Base-by-base conservation (phyloP, 2,329 filamentous ascomycete genomes). In the Byssothecium circinans region DNA sequence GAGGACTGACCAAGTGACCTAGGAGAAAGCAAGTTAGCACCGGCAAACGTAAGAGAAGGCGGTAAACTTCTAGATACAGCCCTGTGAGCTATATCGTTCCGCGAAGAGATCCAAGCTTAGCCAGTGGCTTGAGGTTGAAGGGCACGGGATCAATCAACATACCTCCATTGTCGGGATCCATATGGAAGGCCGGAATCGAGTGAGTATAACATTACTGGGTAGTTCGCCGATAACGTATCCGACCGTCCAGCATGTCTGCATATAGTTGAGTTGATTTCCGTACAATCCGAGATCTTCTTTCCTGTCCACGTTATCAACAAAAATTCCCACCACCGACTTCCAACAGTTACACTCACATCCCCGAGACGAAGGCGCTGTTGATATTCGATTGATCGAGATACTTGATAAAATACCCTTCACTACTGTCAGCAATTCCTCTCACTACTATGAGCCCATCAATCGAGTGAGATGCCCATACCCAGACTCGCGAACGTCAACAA, bases 171-270 rank as follows among this genome's bases (percentile, higher is more conserved):
- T 61, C 1, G 77, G 78, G 41, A 80, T 75, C 75, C 75, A 79
- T 41, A 74, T 71, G 12, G 70, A 68, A 2, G 77, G 76, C 8
- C 72, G 70, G 12, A 80, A 58, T 8, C 73, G 70, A 1, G 77
- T 81, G 4, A 82, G 64, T 6, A 81, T 66, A 8, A 82, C 69
- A 47, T 81, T 80, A 37, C 71, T 76, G 1, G 77, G 77, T 11
- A 80, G 72, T 45, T 79, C 69, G 2, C 76, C 77, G 40, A 85
- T 71, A 0, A 82, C 78, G 53, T 86, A 86, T 8, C 83, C 83
- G 0, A 81, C 75, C 0, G 80, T 84, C 74, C 82, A 86, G 22
- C 75, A 77, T 0, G 80, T 77, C 41, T 81, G 72, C 67, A 79
- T 77, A 43, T 77, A 78, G 43, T 83, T 82, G 25, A 83, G 69